Evolutionary conservation across 1,284 basidiomycete genomes (phyloP), one percentile per base, ranked within the genome.

Genomic region (Gymnopus androsaceus): DNA sequence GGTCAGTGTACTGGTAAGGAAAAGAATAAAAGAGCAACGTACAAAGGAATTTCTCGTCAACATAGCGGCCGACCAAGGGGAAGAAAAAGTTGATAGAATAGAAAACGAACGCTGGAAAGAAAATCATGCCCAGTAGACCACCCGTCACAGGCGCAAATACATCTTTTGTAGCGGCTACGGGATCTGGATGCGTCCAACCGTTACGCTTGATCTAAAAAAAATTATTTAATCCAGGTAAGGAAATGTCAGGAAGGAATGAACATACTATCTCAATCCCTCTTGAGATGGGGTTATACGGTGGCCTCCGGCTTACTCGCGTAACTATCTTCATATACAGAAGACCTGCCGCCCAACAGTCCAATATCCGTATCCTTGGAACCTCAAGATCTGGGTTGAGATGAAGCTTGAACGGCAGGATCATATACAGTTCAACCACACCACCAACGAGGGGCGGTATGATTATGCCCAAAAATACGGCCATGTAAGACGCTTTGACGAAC

Each of bases 321-420:
- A 74, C 77, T 54, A 92, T 88, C 72, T 89, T 90, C 57, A 79
- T 76, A 66, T 91, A 89, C 45, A 93, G 66, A 47, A 92, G 66
- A 2, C 91, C 90, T 42, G 90, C 72, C 0, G 88, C 86, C 93
- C 93, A 95, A 63, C 83, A 80, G 66, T 95, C 91, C 54, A 90
- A 86, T 15, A 94, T 71, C 42, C 90, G 82, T 46, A 95, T 81
- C 2, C 81, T 81, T 1, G 87, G 86, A 21, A 80, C 76, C 67
- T 82, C 67, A 30, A 36, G 44, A 2, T 72, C 70, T 1, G 84
- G 81, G 57, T 85, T 73, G 37, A 87, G 58, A 7, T 81, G 77
- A 55, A 89, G 75, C 37, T 90, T 82, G 38, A 89, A 72, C 0
- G 91, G 90, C 11, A 92, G 72, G 30, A 91, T 72, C 27, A 94